Conservation (phyloP, 2,329 filamentous ascomycete species). For the Epichloe festucae region DNA sequence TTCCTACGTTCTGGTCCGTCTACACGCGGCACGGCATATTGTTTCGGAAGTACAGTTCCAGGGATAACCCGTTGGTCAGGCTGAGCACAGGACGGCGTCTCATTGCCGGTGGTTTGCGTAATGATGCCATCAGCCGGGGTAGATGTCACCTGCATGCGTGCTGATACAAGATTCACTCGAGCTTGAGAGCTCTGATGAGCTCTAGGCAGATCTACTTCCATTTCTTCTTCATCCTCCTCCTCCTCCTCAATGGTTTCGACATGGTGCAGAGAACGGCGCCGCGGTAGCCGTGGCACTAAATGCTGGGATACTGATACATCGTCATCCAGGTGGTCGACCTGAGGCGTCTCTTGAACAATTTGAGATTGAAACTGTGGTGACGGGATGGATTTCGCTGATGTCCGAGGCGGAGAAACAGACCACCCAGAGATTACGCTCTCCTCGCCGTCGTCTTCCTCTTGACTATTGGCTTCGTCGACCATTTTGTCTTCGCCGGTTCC, state of each 20-base stretch:
- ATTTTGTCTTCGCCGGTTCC: background rate
- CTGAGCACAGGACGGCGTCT: constrained; percentile 22
- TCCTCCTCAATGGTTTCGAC: background rate
- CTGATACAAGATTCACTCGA: constrained; percentile 15
- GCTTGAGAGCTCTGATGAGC: constrained; percentile 10
- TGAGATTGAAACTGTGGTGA: constrained; percentile 8
- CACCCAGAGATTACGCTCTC: constrained; percentile 7
- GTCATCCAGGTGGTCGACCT: background rate
- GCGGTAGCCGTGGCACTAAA: background rate
- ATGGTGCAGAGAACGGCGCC: background rate
- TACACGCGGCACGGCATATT: background rate
- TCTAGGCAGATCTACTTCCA: constrained; percentile 20
- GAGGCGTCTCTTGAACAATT: constrained; percentile 14
- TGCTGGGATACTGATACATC: background rate
- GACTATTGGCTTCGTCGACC: background rate
- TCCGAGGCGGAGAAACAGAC: constrained; percentile 10
- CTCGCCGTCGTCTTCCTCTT: background rate
- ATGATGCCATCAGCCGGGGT: constrained; percentile 3
- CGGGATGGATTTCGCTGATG: background rate
- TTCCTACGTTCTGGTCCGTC: constrained; percentile 2
- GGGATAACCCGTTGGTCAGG: constrained; percentile 12
- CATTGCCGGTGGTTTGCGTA: constrained; percentile 8
- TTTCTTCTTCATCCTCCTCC: constrained; percentile 19
- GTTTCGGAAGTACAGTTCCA: constrained; percentile 6
- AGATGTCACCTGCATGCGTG: constrained; percentile 8